Conservation (phyloP, 2,329 filamentous ascomycete species). For the Fusarium napiforme region DNA sequence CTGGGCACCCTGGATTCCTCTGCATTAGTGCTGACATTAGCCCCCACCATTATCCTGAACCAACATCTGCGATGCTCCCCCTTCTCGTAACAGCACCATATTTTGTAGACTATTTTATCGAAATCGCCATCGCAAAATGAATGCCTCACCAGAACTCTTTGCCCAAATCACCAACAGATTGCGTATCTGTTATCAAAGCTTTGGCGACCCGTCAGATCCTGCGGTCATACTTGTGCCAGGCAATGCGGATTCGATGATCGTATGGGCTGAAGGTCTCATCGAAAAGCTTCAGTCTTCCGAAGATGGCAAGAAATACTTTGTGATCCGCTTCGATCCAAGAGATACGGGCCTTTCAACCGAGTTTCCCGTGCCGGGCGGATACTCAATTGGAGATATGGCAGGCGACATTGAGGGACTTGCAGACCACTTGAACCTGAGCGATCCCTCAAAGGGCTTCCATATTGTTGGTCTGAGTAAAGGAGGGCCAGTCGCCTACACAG, state of each 20-base stretch:
- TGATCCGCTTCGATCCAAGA: constrained; percentile 41
- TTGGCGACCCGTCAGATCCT: constrained; percentile 40
- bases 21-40: constrained; percentile 11
- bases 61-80: neutral
- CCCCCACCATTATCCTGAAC: neutral
- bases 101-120: neutral
- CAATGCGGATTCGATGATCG: constrained; percentile 40
- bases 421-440: constrained; percentile 38
- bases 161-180: constrained; percentile 40
- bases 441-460: constrained; percentile 30
- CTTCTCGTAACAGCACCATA: neutral
- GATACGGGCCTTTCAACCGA: constrained; percentile 42
- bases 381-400: constrained; percentile 44
- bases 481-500: constrained; percentile 39
- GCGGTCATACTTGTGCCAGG: constrained; percentile 43
- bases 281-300: constrained; percentile 26
- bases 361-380: constrained; percentile 40
- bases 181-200: constrained; percentile 46
- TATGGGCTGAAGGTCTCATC: constrained; percentile 38
- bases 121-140: neutral
- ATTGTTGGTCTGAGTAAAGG: constrained; percentile 45
- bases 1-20: too few species aligned
- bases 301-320: constrained; percentile 18
- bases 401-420: constrained; percentile 44
- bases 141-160: constrained; percentile 41